Conservation (phyloP, 2,329 filamentous ascomycete species). For the Metarhizium guizhouense region DNA sequence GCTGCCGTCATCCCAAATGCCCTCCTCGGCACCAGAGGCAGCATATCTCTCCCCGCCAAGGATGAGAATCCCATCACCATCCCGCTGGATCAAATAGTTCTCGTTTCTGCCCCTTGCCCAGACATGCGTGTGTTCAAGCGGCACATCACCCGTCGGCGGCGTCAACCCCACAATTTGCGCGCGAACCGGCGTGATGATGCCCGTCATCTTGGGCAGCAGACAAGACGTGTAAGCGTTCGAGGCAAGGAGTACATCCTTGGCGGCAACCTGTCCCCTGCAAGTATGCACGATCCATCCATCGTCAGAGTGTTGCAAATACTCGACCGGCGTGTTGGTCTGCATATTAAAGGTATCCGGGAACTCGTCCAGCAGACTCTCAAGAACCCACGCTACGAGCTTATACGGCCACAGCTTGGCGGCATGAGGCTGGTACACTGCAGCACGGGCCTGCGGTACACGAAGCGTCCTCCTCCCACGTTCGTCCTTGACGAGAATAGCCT, state of each 20-base stretch:
- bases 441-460: conserved; percentile 46
- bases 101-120: conserved; percentile 49
- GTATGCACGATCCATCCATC: conserved; percentile 56
- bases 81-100: conserved; percentile 67
- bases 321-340: conserved; percentile 64
- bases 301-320: conserved; percentile 29
- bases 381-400: conserved; percentile 66
- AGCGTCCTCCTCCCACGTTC: conserved; percentile 37
- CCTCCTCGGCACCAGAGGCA: conserved; percentile 37
- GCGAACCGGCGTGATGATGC: conserved; percentile 67
- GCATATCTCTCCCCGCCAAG: conserved; percentile 59
- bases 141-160: conserved; percentile 35
- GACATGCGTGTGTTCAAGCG: conserved; percentile 51
- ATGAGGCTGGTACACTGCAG: conserved; percentile 53
- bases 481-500: conserved; percentile 31
- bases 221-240: conserved; percentile 80
- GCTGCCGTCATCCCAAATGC: conserved; percentile 49
- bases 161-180: conserved; percentile 62
- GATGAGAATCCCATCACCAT: conserved; percentile 49
- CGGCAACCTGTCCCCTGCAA: conserved; percentile 53
- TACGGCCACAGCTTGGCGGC: conserved; percentile 75
- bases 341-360: conserved; percentile 51
- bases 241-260: conserved; percentile 61
- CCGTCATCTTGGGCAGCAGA: conserved; percentile 58
- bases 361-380: conserved; percentile 46